A percentile compares a stretch with the other conserved stretches of the same genome.
Evolutionary conservation across 495 filamentous ascomycete genomes (phyloP).

Genomic region (Penicillium argentinense): DNA sequence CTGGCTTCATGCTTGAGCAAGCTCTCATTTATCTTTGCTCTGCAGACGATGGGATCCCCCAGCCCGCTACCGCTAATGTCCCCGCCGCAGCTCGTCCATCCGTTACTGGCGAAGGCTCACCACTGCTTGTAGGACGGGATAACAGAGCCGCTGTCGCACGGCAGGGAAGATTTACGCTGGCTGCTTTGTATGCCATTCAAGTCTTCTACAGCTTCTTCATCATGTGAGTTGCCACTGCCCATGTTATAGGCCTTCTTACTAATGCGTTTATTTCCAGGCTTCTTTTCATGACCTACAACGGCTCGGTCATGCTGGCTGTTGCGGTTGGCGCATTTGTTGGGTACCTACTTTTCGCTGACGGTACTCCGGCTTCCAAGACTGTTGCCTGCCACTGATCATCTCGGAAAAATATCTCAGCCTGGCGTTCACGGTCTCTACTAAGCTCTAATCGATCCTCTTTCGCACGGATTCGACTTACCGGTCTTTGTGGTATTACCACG

Average conservation of each 20-base stretch:
- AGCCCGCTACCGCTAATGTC: conserved; percentile 30
- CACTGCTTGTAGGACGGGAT: conserved; percentile 63
- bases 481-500: no score
- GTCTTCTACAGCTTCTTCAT: conserved; percentile 99
- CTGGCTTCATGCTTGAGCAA: conserved; percentile 17
- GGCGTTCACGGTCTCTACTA: not conserved
- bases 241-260: not conserved
- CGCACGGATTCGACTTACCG: no score
- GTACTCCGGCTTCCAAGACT: conserved; percentile 70
- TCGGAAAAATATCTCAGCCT: not conserved
- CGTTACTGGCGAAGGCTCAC: conserved; percentile 62
- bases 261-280: conserved; percentile 62
- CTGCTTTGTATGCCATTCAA: conserved; percentile 84
- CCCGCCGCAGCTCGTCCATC: conserved; percentile 16
- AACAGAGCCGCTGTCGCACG: conserved; percentile 44
- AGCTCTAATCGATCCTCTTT: no score
- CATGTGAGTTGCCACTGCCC: conserved; percentile 91
- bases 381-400: conserved; percentile 79
- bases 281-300: conserved; percentile 99
- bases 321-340: conserved; percentile 86
- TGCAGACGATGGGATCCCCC: conserved; percentile 49
- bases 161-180: conserved; percentile 73
- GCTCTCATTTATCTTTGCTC: conserved; percentile 36
- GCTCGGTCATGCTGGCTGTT: conserved; percentile 92
- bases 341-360: conserved; percentile 76